Percentiles rank a stretch among this genome's conserved stretches.
Evolutionary conservation across 2,329 filamentous ascomycete genomes (phyloP).

Genomic region (Cercospora sp.): DNA sequence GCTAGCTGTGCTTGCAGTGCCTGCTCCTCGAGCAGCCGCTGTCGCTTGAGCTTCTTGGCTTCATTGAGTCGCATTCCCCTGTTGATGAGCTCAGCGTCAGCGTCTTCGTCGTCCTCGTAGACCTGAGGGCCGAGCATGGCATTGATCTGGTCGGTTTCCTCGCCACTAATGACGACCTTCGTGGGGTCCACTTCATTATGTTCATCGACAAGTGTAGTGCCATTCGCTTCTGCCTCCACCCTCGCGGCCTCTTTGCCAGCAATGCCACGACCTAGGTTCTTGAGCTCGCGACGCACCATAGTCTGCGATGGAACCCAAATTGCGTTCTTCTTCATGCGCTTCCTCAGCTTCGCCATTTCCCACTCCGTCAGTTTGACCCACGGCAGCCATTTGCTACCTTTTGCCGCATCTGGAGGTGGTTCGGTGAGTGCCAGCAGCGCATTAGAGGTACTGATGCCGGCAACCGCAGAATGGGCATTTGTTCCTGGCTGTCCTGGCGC

Average conservation of each 20-base stretch:
- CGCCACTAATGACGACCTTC: slow-evolving; percentile 37
- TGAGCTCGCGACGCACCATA: slow-evolving; percentile 79
- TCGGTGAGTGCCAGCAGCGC: slow-evolving; percentile 60
- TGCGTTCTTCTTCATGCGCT: slow-evolving; percentile 89
- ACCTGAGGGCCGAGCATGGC: slow-evolving; percentile 35
- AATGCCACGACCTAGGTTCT: slow-evolving; percentile 62
- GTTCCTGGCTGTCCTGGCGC: slow-evolving; percentile 51
- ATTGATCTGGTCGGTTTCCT: slow-evolving; percentile 37
- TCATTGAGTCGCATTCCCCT: slow-evolving; percentile 77
- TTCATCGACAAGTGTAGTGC: slow-evolving; percentile 64
- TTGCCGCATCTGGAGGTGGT: slow-evolving; percentile 59
- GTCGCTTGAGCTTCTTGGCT: slow-evolving; percentile 71
- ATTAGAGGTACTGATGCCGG: slow-evolving; percentile 62
- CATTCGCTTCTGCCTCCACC: slow-evolving; percentile 64
- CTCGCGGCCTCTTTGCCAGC: slow-evolving; percentile 45
- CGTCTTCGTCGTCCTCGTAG: slow-evolving; percentile 42
- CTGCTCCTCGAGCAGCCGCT: slow-evolving; percentile 56
- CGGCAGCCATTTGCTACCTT: slow-evolving; percentile 61
- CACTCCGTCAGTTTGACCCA: slow-evolving; percentile 67
- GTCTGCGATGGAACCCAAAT: slow-evolving; percentile 82
- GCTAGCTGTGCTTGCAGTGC: slow-evolving; percentile 38
- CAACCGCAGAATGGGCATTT: slow-evolving; percentile 55
- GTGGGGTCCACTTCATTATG: slow-evolving; percentile 42
- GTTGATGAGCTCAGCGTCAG: slow-evolving; percentile 67
- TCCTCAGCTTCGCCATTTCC: slow-evolving; percentile 70